Evolutionary conservation across 805 yeast genomes (phyloP), one percentile per base, ranked within the genome.

Genomic region (Lipomyces oligophaga): DNA sequence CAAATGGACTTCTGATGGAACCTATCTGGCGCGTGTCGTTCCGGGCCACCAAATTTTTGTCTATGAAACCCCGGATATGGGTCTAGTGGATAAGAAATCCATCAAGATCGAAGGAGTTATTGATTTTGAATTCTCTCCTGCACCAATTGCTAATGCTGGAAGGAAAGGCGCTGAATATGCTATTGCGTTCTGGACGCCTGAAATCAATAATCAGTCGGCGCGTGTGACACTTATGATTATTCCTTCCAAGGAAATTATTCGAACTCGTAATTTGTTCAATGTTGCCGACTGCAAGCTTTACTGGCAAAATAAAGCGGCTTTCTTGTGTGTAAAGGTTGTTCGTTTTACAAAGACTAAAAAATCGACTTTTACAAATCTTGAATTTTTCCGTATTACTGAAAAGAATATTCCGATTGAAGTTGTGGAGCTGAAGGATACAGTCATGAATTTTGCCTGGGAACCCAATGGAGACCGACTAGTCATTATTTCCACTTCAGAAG

Each of bases 131-230:
- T 93, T 90, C 78, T 88, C 97, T 22, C 98, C 99, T 51, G 81
- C 87, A 20, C 84, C 85, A 58, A 85, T 87, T 42, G 73, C 77
- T 58, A 73, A 85, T 45, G 77, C 79, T 36, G 77, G 76, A 48
- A 66, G 64, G 47, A 76, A 71, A 58, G 75, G 70, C 48, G 41
- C 46, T 31, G 80, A 81, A 46, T 81, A 81, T 59, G 70, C 88
- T 28, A 75, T 93, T 58, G 81, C 95, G 26, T 93, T 83, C 73
- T 93, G 98, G 98, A 88, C 96, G 38, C 99, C 99, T 45, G 99
- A 93, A 72, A 71, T 80, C 43, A 67, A 76, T 54, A 90, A 93
- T 68, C 96, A 89, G 73, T 84, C 96, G 36, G 97, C 98, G 24
- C 83, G 95, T 67, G 97, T 90, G 48, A 79, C 94, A 20, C 70